A percentile compares a stretch with the other conserved stretches of the same genome.
phyloP scores from a whole-genome alignment of 176 grass and related monocot species.

The Triticum dicoccoides region DNA sequence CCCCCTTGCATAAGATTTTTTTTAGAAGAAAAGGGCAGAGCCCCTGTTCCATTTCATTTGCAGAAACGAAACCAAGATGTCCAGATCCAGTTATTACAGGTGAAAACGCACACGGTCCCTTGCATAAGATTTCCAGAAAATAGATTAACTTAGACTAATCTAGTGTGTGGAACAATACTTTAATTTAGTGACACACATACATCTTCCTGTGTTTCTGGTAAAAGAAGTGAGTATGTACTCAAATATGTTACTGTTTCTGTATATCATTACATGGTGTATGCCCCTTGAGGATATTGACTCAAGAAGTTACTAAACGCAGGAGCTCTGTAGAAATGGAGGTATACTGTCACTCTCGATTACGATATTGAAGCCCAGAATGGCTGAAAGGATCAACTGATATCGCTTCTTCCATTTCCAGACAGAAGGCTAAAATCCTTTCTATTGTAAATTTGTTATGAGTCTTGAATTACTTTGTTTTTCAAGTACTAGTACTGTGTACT shows the following conservation, averaged over 20 bases:
- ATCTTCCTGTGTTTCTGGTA: not conserved
- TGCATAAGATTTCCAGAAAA: not conserved
- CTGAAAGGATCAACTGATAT: conserved; percentile 66
- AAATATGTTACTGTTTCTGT: not conserved
- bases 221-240: not conserved
- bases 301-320: conserved; percentile 49
- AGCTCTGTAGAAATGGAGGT: conserved; percentile 87
- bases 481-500: not conserved
- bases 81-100: no score
- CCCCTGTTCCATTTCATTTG: no score
- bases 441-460: conserved; percentile 61
- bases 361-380: conserved; percentile 75
- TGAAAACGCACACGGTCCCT: not conserved
- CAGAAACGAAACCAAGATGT: no score
- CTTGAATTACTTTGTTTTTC: not conserved
- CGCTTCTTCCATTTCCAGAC: conserved; percentile 66
- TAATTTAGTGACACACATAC: not conserved
- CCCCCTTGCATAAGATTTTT: not conserved
- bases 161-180: not conserved
- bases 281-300: not conserved
- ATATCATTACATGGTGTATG: conserved; percentile 8
- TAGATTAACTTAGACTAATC: not conserved
- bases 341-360: conserved; percentile 72
- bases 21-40: no score
- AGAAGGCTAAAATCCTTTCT: conserved; percentile 91